Conservation (phyloP, 1,284 basidiomycete genomes). For the Xerocomus cyaneibrunnescens region DNA sequence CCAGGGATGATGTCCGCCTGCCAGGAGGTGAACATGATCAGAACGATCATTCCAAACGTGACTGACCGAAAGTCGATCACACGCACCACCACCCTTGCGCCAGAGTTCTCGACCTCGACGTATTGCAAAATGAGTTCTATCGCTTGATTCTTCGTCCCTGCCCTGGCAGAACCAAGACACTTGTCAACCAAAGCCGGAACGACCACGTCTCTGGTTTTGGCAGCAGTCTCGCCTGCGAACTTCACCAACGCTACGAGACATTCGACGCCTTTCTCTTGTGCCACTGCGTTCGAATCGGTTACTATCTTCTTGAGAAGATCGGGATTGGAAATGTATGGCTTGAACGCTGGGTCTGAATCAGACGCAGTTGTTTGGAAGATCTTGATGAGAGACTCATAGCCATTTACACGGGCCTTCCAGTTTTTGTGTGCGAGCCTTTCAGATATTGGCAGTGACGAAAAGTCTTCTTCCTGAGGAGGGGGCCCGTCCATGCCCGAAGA, state of each 20-base stretch:
- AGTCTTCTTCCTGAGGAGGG: constrained; percentile 92
- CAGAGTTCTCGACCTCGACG: constrained; percentile 92
- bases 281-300: constrained; percentile 92
- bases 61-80: constrained; percentile 26
- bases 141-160: constrained; percentile 90
- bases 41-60: constrained; percentile 11
- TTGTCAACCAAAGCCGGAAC: constrained; percentile 94
- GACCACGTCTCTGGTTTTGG: constrained; percentile 78
- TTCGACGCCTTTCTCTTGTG: constrained; percentile 96
- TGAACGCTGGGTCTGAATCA: constrained; percentile 93
- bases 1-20: constrained; percentile 86
- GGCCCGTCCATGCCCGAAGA: constrained; percentile 75
- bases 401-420: constrained; percentile 97
- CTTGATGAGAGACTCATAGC: constrained; percentile 87
- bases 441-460: constrained; percentile 75
- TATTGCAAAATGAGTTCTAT: constrained; percentile 88
- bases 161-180: constrained; percentile 88
- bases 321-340: constrained; percentile 76
- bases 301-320: constrained; percentile 86
- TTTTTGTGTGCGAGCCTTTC: constrained; percentile 93
- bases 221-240: constrained; percentile 87
- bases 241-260: constrained; percentile 84
- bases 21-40: constrained; percentile 31
- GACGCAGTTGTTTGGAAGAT: constrained; percentile 86
- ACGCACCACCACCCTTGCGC: constrained; percentile 86